phyloP scores from a whole-genome alignment of 495 filamentous ascomycete species.

The Hyaloscypha finlandica region DNA sequence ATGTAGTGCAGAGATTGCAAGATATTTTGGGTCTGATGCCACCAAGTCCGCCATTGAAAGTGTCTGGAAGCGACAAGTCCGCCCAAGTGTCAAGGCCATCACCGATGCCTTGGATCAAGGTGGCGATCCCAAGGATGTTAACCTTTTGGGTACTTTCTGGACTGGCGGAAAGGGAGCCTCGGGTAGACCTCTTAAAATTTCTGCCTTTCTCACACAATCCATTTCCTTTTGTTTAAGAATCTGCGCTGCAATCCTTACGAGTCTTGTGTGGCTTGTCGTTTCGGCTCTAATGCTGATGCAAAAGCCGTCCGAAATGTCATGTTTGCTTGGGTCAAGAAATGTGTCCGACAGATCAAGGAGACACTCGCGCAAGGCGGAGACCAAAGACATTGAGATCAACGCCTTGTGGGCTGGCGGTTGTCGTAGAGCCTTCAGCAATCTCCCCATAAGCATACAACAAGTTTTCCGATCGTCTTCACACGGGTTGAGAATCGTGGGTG shows the following conservation, averaged over 20 bases:
- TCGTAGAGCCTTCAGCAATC: neutral
- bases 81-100: conserved; percentile 1
- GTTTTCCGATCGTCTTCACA: conserved; percentile 3
- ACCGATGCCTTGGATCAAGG: conserved; percentile 4
- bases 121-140: conserved; percentile 15
- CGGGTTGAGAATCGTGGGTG: neutral
- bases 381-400: conserved; percentile 3
- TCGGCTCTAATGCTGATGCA: neutral
- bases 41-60: neutral
- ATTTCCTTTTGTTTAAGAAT: neutral
- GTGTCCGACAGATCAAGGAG: conserved; percentile 2
- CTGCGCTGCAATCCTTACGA: neutral
- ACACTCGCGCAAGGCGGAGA: conserved; percentile 7
- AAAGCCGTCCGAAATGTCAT: neutral
- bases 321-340: neutral
- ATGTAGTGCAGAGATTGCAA: conserved; percentile 15
- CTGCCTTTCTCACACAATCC: neutral
- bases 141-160: neutral
- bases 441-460: neutral
- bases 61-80: neutral
- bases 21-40: conserved; percentile 16
- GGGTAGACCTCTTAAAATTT: neutral
- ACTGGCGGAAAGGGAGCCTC: neutral
- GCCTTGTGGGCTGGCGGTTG: neutral
- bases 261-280: neutral